phyloP scores from a whole-genome alignment of 495 filamentous ascomycete species.

The Penicillium salamii region DNA sequence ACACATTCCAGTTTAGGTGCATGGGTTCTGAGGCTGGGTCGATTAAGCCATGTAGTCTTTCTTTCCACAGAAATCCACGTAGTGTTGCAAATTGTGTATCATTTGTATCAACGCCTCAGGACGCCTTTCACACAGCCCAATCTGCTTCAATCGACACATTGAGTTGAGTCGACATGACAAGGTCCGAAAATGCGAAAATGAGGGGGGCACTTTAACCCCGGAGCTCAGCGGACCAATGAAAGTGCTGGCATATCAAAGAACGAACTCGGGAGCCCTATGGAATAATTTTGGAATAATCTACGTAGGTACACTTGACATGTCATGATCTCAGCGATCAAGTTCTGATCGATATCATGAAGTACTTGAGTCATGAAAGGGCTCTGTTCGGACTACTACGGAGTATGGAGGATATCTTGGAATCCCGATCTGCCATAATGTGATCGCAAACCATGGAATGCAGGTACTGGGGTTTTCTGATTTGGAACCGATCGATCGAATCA shows the following conservation, averaged over 20 bases:
- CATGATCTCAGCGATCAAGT: neutral
- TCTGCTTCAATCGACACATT: too few relatives aligned
- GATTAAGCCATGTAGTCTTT: too few relatives aligned
- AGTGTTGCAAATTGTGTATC: too few relatives aligned
- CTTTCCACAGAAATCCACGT: too few relatives aligned
- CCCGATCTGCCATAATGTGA: too few relatives aligned
- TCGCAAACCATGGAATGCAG: neutral
- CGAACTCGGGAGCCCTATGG: neutral
- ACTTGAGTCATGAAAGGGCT: neutral
- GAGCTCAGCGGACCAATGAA: constrained; percentile 4
- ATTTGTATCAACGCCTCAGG: too few relatives aligned
- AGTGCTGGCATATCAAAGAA: constrained; percentile 3
- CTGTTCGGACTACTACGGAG: too few relatives aligned
- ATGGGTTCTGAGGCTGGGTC: neutral
- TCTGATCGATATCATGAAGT: too few relatives aligned
- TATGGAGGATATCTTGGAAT: too few relatives aligned
- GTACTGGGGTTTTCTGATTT: neutral
- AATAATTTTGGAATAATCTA: too few relatives aligned
- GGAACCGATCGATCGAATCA: neutral
- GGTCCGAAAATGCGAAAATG: neutral
- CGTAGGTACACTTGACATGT: neutral
- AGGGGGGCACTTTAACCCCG: constrained; percentile 3
- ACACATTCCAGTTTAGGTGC: constrained; percentile 1
- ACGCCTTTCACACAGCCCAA: too few relatives aligned
- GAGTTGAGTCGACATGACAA: neutral